Base-by-base conservation (phyloP, 306 rosid species). In the Medicago arabica region DNA sequence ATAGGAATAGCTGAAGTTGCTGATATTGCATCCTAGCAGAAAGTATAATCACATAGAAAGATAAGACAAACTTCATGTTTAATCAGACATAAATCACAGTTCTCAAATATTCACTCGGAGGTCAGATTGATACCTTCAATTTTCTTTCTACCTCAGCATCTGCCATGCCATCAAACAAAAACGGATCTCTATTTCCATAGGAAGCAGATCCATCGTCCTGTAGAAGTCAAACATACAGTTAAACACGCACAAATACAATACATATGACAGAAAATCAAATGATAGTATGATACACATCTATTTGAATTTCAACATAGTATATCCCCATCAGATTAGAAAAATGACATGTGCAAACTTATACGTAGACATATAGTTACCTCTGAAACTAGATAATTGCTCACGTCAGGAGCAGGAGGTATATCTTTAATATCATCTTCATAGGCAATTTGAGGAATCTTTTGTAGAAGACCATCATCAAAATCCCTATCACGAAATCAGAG, bases 141-240 rank as follows among this genome's bases (percentile, higher is more conserved):
- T 93, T 86, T 83, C 91, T 90, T 75, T 92, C 98, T 73, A 90
- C 91, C 80, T 96, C 99, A 23, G 85, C 81, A 80, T 96, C 99
- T 43, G 93, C 81, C 92, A 90, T 87, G 75, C 97, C 97, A 86
- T 96, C 99, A 78, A 89, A 86, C 80, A 81, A 43, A 69, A 87
- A 82, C 8, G 86, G 67, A 78, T 96, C 99, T 88, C 82, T 89
- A 82, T 85, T 89, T 83, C 96, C 99, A 83, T 88, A 89, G 76
- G 84, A 40, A 87, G 83, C 75, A 65, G 93, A 86, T 76, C 87
- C 73, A 79, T 92, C 99, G 80, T 96, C 99, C 99, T 96, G 72
- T n/a, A 50, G 39, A 23, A 63, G 75, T 61, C 11, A 75, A 67
- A 23, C 44, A 73, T 19, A 63, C 28, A 39, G 41, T 46, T 41